phyloP scores from a whole-genome alignment of 2,329 filamentous ascomycete genomes.

The Stemphylium vesicarium region DNA sequence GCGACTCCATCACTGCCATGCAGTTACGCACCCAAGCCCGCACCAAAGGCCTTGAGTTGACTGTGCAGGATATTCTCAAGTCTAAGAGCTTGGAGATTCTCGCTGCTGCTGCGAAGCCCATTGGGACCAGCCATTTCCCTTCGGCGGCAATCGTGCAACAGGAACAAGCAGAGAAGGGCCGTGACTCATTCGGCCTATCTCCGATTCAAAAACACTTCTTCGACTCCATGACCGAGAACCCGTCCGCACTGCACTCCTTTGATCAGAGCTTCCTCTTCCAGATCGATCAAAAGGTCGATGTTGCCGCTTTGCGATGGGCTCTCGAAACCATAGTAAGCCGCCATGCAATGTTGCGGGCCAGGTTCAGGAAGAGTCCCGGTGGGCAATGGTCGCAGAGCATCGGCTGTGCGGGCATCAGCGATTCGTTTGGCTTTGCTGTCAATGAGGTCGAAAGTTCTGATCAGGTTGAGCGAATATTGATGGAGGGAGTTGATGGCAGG shows the following conservation, averaged over 20 bases:
- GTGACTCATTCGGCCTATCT: neutral
- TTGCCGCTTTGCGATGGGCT: neutral
- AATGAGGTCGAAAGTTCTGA: too few relatives aligned
- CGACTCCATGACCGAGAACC: slow-evolving; percentile 1
- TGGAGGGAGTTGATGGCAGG: too few relatives aligned
- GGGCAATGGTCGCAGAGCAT: neutral
- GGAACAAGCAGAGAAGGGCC: neutral
- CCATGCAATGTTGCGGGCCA: neutral
- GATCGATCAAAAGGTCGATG: neutral
- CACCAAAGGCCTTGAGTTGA: neutral
- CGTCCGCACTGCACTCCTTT: slow-evolving; percentile 9
- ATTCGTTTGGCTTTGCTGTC: neutral
- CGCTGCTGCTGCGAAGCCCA: neutral
- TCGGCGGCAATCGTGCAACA: neutral
- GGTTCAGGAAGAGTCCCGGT: neutral
- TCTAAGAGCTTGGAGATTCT: neutral
- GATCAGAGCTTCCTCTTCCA: slow-evolving; percentile 22
- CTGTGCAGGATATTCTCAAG: neutral
- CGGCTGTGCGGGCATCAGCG: neutral
- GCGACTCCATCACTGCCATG: slow-evolving; percentile 15
- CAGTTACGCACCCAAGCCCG: slow-evolving; percentile 8
- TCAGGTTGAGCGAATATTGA: too few relatives aligned
- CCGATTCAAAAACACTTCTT: slow-evolving; percentile 14
- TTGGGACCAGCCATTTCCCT: neutral
- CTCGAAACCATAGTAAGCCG: neutral